Evolutionary conservation across 768 basidiomycete genomes (phyloP).

Genomic region (Phylloporus rhodoxanthus): DNA sequence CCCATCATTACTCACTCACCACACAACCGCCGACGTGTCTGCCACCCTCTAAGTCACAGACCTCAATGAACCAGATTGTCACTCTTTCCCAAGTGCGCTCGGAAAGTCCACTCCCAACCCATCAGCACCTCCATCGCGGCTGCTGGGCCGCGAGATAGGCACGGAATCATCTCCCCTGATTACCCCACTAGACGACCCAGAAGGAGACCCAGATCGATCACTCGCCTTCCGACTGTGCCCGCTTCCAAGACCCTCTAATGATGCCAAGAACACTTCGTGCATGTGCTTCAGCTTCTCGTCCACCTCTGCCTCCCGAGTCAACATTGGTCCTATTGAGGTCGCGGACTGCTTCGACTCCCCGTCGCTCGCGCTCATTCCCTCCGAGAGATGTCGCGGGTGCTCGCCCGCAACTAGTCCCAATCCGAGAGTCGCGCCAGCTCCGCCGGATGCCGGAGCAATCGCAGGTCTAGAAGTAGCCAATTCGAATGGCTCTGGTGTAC

Average conservation of each 20-base stretch:
- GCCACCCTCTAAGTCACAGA: slow-evolving; percentile 26
- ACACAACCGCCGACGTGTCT: slow-evolving; percentile 12
- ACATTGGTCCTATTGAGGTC: slow-evolving; percentile 43
- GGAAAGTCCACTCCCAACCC: slow-evolving; percentile 9
- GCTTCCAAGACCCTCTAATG: slow-evolving; percentile 53
- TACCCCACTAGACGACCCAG: slow-evolving; percentile 4
- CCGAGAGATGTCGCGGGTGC: slow-evolving; percentile 14
- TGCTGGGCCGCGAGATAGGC: slow-evolving; percentile 8
- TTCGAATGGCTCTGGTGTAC: not conserved
- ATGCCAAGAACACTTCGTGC: slow-evolving; percentile 63
- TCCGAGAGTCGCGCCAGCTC: slow-evolving; percentile 3
- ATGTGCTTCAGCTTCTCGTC: slow-evolving; percentile 58
- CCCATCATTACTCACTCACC: slow-evolving; percentile 4
- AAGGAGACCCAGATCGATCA: slow-evolving; percentile 11
- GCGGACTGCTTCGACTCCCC: slow-evolving; percentile 21
- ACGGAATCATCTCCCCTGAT: slow-evolving; percentile 4
- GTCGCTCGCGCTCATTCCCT: slow-evolving; percentile 15
- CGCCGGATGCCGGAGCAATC: slow-evolving; percentile 1
- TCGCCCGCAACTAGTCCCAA: slow-evolving; percentile 17
- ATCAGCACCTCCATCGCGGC: slow-evolving; percentile 3
- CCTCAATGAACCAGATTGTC: slow-evolving; percentile 28
- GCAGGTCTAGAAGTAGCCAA: slow-evolving; percentile 2
- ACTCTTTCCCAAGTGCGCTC: slow-evolving; percentile 19
- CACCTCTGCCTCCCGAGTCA: slow-evolving; percentile 62
- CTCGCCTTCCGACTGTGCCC: slow-evolving; percentile 25